These are phyloP conservation scores for Sarocladium kiliense DNA, from an alignment of 2,329 filamentous ascomycete genomes.

Conservation along the genomic window DNA sequence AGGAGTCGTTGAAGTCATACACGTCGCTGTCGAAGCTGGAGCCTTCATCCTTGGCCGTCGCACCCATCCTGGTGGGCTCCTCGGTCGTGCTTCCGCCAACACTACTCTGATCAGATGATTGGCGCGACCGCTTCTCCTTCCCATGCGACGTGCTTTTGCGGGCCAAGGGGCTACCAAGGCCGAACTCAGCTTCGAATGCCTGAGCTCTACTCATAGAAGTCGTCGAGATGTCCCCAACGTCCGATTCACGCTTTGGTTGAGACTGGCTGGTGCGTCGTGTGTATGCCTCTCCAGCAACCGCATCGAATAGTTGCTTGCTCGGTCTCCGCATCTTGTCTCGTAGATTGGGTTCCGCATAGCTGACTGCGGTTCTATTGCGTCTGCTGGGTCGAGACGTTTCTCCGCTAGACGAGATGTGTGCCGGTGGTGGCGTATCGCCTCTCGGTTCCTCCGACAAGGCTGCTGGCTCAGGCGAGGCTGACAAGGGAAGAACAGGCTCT, in stretches of 20 bases:
- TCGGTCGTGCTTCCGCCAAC: neutral
- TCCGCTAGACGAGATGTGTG: conserved; percentile 48
- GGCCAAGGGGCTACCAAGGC: conserved; percentile 32
- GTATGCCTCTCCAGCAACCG: conserved; percentile 61
- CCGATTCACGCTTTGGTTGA: conserved; percentile 30
- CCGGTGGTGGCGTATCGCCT: conserved; percentile 55
- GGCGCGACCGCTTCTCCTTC: neutral
- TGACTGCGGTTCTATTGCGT: conserved; percentile 62
- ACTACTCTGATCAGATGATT: neutral
- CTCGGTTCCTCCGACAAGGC: conserved; percentile 23
- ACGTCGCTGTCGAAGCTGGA: conserved; percentile 36
- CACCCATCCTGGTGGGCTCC: neutral
- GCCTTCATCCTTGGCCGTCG: conserved; percentile 13
- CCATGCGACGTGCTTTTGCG: conserved; percentile 24
- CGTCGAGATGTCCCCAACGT: conserved; percentile 9
- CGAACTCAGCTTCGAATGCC: conserved; percentile 13
- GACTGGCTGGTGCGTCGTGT: conserved; percentile 34
- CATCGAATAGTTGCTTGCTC: conserved; percentile 70
- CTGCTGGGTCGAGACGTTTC: conserved; percentile 61
- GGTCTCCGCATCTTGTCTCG: conserved; percentile 80
- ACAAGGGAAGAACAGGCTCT: conserved; percentile 37
- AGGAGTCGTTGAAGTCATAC: conserved; percentile 50
- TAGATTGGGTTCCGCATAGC: conserved; percentile 78
- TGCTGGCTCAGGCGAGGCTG: conserved; percentile 44
- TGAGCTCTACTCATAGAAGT: conserved; percentile 4